A percentile compares a stretch with the other conserved stretches of the same genome.
Conservation (phyloP, 1,139 yeast species). For the Maudiozyma humilis region DNA sequence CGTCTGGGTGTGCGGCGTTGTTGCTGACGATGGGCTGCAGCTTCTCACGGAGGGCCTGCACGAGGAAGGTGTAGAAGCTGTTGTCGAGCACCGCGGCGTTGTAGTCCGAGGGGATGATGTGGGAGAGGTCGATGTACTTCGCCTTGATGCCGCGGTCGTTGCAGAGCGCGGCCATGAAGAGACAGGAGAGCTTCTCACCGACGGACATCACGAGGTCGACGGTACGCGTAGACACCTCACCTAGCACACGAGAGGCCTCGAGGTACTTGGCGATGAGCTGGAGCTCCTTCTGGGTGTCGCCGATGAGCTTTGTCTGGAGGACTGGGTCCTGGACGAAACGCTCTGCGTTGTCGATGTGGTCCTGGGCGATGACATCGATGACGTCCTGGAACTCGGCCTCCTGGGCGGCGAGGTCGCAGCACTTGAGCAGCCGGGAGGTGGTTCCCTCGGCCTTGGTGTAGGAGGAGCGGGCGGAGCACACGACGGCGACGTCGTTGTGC, state of each 20-base stretch:
- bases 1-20: conserved; percentile 22
- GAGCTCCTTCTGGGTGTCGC: conserved; percentile 57
- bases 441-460: conserved; percentile 91
- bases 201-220: conserved; percentile 84
- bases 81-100: conserved; percentile 54
- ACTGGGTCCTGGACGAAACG: conserved; percentile 39
- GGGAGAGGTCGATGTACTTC: conserved; percentile 68
- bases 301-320: conserved; percentile 42
- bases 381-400: conserved; percentile 43
- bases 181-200: conserved; percentile 88
- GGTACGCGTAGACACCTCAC: conserved; percentile 85
- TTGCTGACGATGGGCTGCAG: conserved; percentile 32
- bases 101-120: conserved; percentile 54
- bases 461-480: conserved; percentile 91
- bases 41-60: conserved; percentile 50
- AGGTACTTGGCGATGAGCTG: conserved; percentile 59
- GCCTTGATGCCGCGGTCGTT: conserved; percentile 74
- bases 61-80: conserved; percentile 55
- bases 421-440: conserved; percentile 68
- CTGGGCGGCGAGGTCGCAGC: conserved; percentile 68
- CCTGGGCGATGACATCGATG: conserved; percentile 59
- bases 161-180: conserved; percentile 78
- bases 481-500: conserved; percentile 76
- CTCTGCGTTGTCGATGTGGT: conserved; percentile 72
- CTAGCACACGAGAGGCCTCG: conserved; percentile 82